These are phyloP conservation scores for Schoenoplectus tabernaemontani DNA, from an alignment of 202 grass and related monocot genomes.

Conservation along the genomic window DNA sequence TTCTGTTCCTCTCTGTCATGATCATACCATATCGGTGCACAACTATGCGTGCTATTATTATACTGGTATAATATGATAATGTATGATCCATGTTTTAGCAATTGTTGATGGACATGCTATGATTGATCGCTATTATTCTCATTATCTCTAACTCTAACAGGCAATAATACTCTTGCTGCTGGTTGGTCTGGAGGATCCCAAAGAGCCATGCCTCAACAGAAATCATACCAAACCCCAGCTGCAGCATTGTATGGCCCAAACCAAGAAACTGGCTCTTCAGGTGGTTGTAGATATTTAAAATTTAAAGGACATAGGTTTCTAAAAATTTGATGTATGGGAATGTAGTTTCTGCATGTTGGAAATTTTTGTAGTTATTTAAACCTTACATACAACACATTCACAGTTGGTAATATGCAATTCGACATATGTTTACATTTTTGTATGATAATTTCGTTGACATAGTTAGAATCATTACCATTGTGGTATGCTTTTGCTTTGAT, in stretches of 20 bases:
- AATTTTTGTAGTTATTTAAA: neutral
- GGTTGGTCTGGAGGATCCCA: conserved; percentile 34
- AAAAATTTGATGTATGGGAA: neutral
- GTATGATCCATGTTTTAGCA: neutral
- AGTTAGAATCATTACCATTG: neutral
- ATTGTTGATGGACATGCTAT: neutral
- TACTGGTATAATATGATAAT: neutral
- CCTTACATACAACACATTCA: neutral
- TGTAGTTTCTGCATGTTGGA: neutral
- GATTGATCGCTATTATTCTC: neutral
- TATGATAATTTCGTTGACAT: neutral
- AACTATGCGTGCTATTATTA: neutral
- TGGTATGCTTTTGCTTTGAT: neutral
- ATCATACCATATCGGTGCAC: neutral
- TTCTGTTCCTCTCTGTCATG: too few species aligned
- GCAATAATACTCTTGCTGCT: conserved; percentile 34
- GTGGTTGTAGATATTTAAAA: conserved; percentile 20
- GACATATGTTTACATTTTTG: neutral
- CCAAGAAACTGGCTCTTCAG: conserved; percentile 46
- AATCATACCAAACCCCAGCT: conserved; percentile 75
- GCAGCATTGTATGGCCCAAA: conserved; percentile 65
- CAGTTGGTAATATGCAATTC: neutral
- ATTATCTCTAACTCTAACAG: conserved; percentile 16
- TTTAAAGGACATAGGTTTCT: neutral
- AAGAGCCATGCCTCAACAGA: conserved; percentile 46